phyloP scores from a whole-genome alignment of 345 rosid species.

The Pugionium dolabratum region DNA sequence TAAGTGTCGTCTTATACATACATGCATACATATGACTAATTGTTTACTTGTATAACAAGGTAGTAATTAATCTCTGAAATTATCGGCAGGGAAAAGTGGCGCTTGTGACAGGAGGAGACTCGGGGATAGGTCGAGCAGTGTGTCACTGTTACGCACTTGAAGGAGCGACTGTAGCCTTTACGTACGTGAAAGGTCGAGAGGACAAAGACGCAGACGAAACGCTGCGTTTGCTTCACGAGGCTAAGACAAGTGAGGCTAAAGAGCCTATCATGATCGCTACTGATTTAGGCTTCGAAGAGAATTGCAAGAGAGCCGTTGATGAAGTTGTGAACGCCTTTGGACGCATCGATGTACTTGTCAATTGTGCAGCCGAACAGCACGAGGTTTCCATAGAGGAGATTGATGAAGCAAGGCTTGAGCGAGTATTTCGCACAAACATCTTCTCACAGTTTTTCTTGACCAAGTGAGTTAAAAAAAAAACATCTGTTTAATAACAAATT shows the following conservation, averaged over 20 bases:
- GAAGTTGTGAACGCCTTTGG: slow-evolving; percentile 65
- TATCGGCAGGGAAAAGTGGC: slow-evolving; percentile 71
- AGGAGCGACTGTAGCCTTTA: slow-evolving; percentile 78
- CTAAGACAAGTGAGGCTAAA: slow-evolving; percentile 51
- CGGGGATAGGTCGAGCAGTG: slow-evolving; percentile 79
- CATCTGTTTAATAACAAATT: no score
- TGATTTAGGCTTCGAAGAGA: slow-evolving; percentile 69
- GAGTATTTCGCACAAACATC: slow-evolving; percentile 70
- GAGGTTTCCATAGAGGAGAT: slow-evolving; percentile 60
- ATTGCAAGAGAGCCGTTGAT: slow-evolving; percentile 63
- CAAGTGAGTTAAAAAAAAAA: slow-evolving; percentile 36
- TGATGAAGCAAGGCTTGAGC: slow-evolving; percentile 65
- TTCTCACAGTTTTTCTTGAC: slow-evolving; percentile 63
- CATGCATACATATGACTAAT: neutral
- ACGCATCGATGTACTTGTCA: slow-evolving; percentile 62
- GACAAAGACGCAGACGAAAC: slow-evolving; percentile 76
- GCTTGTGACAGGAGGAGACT: slow-evolving; percentile 76
- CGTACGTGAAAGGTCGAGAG: slow-evolving; percentile 60
- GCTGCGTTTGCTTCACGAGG: slow-evolving; percentile 45
- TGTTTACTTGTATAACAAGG: slow-evolving; percentile 12
- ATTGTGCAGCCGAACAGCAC: slow-evolving; percentile 70
- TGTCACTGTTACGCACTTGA: slow-evolving; percentile 50
- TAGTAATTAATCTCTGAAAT: neutral
- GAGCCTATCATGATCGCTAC: slow-evolving; percentile 59
- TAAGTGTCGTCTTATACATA: neutral